These are phyloP conservation scores for Ogataea saltuana DNA, from an alignment of 805 yeast species.

Conservation along the genomic window DNA sequence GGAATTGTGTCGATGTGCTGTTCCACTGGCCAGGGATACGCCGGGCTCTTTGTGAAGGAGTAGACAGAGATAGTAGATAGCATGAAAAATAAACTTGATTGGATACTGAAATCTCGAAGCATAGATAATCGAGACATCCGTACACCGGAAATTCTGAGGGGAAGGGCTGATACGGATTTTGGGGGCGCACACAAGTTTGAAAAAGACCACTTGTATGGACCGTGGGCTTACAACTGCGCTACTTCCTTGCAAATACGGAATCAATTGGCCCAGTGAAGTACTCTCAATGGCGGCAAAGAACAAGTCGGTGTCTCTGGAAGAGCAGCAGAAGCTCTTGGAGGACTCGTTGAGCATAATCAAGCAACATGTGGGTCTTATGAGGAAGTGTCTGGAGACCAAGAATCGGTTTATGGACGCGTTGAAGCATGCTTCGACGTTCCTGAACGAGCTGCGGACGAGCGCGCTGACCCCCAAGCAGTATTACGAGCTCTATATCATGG, in stretches of 20 bases:
- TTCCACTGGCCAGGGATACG: conserved; percentile 43
- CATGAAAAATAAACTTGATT: no score
- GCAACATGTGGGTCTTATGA: conserved; percentile 75
- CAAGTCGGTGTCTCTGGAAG: conserved; percentile 22
- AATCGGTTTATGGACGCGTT: conserved; percentile 82
- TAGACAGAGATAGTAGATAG: no score
- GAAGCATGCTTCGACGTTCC: conserved; percentile 79
- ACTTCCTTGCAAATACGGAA: background rate
- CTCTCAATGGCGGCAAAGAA: conserved; percentile 19
- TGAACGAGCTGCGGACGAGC: conserved; percentile 78
- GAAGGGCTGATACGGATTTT: background rate
- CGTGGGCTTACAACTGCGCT: background rate
- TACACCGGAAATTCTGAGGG: conserved; percentile 7
- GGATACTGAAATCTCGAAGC: no score
- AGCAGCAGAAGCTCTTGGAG: conserved; percentile 39
- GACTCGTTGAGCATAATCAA: conserved; percentile 53
- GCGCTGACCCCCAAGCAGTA: conserved; percentile 83
- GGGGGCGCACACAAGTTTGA: background rate
- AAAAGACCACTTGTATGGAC: conserved; percentile 1
- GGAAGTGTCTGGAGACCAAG: conserved; percentile 63
- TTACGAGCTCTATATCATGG: conserved; percentile 84
- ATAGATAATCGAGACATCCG: conserved; percentile 2
- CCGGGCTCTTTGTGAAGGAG: conserved; percentile 37
- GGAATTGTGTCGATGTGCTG: conserved; percentile 45
- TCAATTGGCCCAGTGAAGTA: background rate